phyloP scores from a whole-genome alignment of 2,329 filamentous ascomycete species.

The Colletotrichum siamense region DNA sequence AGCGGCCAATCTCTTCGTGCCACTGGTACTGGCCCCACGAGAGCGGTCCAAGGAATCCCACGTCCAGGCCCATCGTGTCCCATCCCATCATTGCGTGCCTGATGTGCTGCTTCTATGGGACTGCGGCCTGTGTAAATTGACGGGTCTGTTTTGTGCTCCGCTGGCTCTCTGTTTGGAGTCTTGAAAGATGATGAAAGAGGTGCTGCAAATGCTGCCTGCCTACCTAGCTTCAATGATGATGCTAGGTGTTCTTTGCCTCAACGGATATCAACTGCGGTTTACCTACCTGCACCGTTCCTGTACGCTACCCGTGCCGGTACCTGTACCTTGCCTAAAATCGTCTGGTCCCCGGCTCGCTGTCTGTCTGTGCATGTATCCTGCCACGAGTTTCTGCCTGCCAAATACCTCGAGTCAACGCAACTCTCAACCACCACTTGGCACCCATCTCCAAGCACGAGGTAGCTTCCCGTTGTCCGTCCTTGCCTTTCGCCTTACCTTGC shows the following conservation, averaged over 20 bases:
- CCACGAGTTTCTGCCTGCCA: neutral
- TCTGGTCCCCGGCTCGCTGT: neutral
- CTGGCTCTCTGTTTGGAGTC: neutral
- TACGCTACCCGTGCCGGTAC: neutral
- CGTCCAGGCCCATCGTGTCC: neutral
- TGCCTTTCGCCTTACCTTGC: neutral
- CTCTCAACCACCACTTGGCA: neutral
- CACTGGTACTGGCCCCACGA: neutral
- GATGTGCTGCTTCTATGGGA: neutral
- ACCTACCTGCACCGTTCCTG: neutral
- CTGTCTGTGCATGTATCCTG: constrained; percentile 5
- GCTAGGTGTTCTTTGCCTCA: neutral
- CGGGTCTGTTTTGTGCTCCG: neutral
- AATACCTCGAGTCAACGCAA: neutral
- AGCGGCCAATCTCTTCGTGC: constrained; percentile 12
- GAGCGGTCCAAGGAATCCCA: neutral
- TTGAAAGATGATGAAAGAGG: neutral
- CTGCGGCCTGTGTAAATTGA: neutral
- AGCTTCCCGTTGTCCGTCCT: neutral
- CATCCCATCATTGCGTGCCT: neutral
- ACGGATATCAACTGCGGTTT: neutral
- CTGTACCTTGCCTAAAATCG: constrained; percentile 4
- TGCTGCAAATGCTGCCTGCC: neutral
- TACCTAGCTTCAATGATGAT: neutral
- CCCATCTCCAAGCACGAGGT: neutral